Percentiles rank a stretch among this genome's conserved stretches.
Conservation (phyloP, 2,329 filamentous ascomycete species). For the Alternaria atra region DNA sequence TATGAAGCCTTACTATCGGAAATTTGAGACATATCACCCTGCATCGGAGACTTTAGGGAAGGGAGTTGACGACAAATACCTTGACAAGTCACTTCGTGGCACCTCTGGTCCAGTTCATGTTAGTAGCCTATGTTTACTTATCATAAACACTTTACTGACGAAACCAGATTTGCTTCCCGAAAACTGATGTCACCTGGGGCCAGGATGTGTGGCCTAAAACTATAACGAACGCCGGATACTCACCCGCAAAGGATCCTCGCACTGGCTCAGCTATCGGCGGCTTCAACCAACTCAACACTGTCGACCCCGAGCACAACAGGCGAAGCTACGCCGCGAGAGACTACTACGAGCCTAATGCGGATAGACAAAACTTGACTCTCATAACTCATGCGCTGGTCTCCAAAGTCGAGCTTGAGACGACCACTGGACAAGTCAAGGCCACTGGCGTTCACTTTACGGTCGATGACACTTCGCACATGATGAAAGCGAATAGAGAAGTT, state of each 20-base stretch:
- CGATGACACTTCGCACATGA: slow-evolving; percentile 42
- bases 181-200: slow-evolving; percentile 30
- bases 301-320: slow-evolving; percentile 35
- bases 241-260: slow-evolving; percentile 34
- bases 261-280: slow-evolving; percentile 41
- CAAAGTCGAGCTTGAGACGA: slow-evolving; percentile 58
- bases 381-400: slow-evolving; percentile 59
- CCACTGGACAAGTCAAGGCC: slow-evolving; percentile 52
- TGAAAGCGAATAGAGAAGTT: slow-evolving; percentile 43
- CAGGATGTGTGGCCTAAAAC: slow-evolving; percentile 43
- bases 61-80: slow-evolving; percentile 37
- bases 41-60: slow-evolving; percentile 26
- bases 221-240: slow-evolving; percentile 36
- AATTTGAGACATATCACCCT: slow-evolving; percentile 47
- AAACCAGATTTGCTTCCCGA: slow-evolving; percentile 32
- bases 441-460: slow-evolving; percentile 50
- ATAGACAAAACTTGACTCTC: slow-evolving; percentile 58
- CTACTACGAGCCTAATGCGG: slow-evolving; percentile 48
- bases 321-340: slow-evolving; percentile 50
- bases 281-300: slow-evolving; percentile 42
- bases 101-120: slow-evolving; percentile 38
- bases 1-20: slow-evolving; percentile 48
- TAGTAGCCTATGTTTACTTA: not conserved
- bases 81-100: slow-evolving; percentile 35
- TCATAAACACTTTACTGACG: slow-evolving; percentile 1